Base-by-base conservation (phyloP, 345 rosid genomes). In the Lepidium aucheri region DNA sequence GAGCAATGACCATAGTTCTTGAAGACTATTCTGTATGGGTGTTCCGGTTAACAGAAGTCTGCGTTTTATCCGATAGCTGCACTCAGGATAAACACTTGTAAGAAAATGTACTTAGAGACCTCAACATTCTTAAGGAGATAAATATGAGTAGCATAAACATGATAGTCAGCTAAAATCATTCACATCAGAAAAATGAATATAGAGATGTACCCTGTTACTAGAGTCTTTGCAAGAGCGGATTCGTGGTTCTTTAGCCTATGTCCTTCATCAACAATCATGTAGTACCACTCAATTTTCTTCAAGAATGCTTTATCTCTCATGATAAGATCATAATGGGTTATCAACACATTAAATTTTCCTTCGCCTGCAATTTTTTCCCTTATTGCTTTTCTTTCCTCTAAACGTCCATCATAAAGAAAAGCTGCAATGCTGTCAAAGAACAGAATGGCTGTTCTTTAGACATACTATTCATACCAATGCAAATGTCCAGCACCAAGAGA, bases 231-330 rank as follows among this genome's bases (percentile, higher is more conserved):
- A 30, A 95, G 96, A 63, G 96, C 96, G 68, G 96, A 87, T 66
- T 89, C 96, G 3, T 87, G 96, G 77, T 95, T 95, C 86, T 95
- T 95, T 74, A 95, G 75, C 20, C 99, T 89, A 74, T 95, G 99
- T 41, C 99, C 99, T 87, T 95, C 99, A 74, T 95, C 99, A 69
- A 95, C 96, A 71, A 95, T 89, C 95, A 95, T 78, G 81, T 95
- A 95, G 17, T 28, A 52, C 99, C 99, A 95, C n/a, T 61, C 75
- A 76, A 95, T 82, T 76, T 95, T 95, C 82, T 87, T 95, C 84
- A 95, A 72, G 70, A 91, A 91, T 71, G 85, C 72, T 82, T 85
- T 95, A 67, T 95, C 99, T 82, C 92, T 95, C 96, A 91, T 95
- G 80, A 95, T 89, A 49, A 95, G 91, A 80, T 88, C 96, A 72